Conservation (phyloP, 23 red algal species). For the Gracilariopsis chorda region DNA sequence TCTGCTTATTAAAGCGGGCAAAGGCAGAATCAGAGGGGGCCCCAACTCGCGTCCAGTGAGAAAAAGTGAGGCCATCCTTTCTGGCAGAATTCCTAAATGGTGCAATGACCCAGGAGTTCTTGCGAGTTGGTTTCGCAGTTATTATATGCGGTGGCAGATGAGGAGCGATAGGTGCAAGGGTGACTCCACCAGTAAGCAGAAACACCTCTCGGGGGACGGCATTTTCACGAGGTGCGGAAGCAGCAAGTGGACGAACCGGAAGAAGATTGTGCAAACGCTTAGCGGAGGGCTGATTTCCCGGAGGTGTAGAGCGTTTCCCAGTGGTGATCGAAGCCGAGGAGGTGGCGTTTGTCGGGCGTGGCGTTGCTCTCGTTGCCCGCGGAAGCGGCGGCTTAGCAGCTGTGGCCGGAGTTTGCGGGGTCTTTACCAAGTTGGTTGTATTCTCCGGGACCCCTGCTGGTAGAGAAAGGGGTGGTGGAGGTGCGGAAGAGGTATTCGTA, state of each 20-base stretch:
- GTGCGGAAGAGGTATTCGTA: too few species aligned
- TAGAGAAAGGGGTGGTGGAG: too few species aligned
- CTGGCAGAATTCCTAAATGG: slow-evolving; percentile 41
- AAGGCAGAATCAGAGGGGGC: slow-evolving; percentile 53
- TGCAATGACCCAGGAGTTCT: slow-evolving; percentile 14
- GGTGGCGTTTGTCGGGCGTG: not conserved
- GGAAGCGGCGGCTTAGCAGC: slow-evolving; percentile 1
- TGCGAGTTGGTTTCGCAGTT: not conserved
- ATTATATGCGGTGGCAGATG: slow-evolving; percentile 6
- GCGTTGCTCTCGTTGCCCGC: not conserved
- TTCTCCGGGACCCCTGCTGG: too few species aligned
- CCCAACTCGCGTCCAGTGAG: slow-evolving; percentile 56
- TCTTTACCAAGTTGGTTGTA: too few species aligned
- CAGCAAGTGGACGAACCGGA: not conserved
- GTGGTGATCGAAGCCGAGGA: not conserved
- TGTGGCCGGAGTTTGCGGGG: not conserved
- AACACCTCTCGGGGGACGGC: slow-evolving; percentile 56
- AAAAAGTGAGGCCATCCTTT: slow-evolving; percentile 20
- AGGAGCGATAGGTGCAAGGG: slow-evolving; percentile 60
- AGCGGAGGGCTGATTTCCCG: not conserved
- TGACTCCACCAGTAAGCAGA: slow-evolving; percentile 48
- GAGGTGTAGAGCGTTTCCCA: not conserved
- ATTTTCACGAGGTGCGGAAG: not conserved
- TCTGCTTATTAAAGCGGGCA: slow-evolving; percentile 70
- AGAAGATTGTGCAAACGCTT: not conserved